These are phyloP conservation scores for Pleurotus platypus DNA, from an alignment of 768 basidiomycete species.

Conservation along the genomic window DNA sequence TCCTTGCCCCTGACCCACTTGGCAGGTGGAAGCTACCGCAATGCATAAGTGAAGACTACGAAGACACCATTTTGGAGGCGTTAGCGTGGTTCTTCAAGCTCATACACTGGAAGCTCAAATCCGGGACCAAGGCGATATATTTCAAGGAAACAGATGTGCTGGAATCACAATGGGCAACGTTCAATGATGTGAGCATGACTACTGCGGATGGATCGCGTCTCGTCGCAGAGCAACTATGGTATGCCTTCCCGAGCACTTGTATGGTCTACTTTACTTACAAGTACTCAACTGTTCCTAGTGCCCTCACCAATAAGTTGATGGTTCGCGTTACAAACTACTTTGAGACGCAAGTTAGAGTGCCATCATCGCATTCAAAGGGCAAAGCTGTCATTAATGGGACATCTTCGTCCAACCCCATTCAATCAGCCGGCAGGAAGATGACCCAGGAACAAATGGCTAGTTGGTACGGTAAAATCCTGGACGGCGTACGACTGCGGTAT, in stretches of 20 bases:
- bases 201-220: conserved; percentile 83
- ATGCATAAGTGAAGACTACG: conserved; percentile 89
- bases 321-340: conserved; percentile 92
- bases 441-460: conserved; percentile 75
- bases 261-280: background rate
- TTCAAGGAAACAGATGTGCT: conserved; percentile 99
- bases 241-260: conserved; percentile 19
- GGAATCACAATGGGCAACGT: conserved; percentile 93
- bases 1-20: conserved; percentile 80
- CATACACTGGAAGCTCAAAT: conserved; percentile 94
- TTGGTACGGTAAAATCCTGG: conserved; percentile 93
- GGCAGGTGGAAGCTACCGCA: conserved; percentile 87
- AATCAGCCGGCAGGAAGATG: conserved; percentile 53
- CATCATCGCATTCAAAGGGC: conserved; percentile 32
- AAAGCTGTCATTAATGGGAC: conserved; percentile 16
- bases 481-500: conserved; percentile 87
- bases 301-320: conserved; percentile 89
- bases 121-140: conserved; percentile 86
- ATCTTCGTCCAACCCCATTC: conserved; percentile 26
- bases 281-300: conserved; percentile 41
- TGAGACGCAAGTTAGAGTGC: conserved; percentile 86
- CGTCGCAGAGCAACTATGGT: conserved; percentile 97
- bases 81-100: conserved; percentile 89
- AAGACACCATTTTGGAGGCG: conserved; percentile 83
- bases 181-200: conserved; percentile 88